Evolutionary conservation across 2,329 filamentous ascomycete species (phyloP), one percentile per base, ranked within the genome.

Genomic region (Diaporthe sp.): DNA sequence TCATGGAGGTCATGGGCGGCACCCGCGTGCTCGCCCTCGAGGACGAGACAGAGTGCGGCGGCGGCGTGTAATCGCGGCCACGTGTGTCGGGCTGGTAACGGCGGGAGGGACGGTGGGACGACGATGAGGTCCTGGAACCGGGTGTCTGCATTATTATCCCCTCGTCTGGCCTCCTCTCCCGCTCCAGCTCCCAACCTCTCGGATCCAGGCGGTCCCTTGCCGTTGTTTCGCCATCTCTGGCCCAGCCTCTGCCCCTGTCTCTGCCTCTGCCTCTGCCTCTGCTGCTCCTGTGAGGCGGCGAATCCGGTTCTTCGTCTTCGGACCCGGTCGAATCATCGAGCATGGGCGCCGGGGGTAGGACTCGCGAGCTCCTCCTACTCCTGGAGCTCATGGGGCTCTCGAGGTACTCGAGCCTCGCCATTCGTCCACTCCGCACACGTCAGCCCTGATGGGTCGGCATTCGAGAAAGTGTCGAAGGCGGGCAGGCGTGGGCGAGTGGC

Each of bases 301-400:
- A 78, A 74, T 77, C 79, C 58, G 77, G 75, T 22, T 76, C 75
- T 55, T 78, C 77, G 72, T 80, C 79, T 61, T 79, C 74, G 68
- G 74, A 77, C 73, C 76, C 69, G 70, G 78, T 55, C 82, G 82
- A 83, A 81, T 83, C 81, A 81, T 83, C 81, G 74, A 78, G 79
- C 61, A 78, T 75, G 65, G 74, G 73, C 37, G 75, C 78, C 53
- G 79, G 65, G 71, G 78, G 79, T 59, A 78, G 78, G 71, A 78
- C 79, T 72, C 77, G 74, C 59, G 77, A 69, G 73, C 78, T 77
- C 77, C 77, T 79, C 77, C 76, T 79, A 57, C 78, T 79, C 76
- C 79, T 79, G 39, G 79, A 75, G 75, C 77, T 79, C 67, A 77
- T 78, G 62, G 80, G 79, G 77, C 79, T 79, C 59, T 78, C 78